Base-by-base conservation (phyloP, 352 stramenopile genomes). In the Globisporangium spiculum region DNA sequence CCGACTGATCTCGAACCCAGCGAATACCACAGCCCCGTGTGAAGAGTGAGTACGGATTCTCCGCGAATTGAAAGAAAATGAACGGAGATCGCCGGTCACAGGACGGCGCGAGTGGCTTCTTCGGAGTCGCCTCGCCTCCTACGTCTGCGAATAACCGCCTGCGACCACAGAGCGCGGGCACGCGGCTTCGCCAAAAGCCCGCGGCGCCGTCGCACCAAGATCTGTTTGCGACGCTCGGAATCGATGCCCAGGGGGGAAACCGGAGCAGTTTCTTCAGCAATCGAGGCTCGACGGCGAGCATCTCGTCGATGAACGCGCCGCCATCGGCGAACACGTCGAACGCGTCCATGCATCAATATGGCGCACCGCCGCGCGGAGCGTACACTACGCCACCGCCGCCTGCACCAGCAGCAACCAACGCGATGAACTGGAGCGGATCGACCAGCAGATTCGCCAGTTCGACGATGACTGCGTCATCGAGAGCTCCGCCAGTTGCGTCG, bases 111-210 rank as follows among this genome's bases (percentile, higher is more conserved):
- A 26, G 50, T 48, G 65, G 66, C 2, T 63, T 67, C 60, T 71
- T 71, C 7, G 53, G 66, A 32, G 60, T 71, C 52, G 38, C 56
- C 18, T 66, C 57, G 22, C 60, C 55, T 8, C 54, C 58, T 26
- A 60, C 27, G 34, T 65, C 55, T 8, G 5, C 38, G 20, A 67
- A 48, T 24, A 54, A 60, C 41, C 57, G 69, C 46, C 52, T 69
- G 52, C 77, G 83, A 16, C 79, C 83, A 22, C 77, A 80, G 22
- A 89, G 82, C 55, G 84, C 81, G n/a, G 75, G 63, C 60, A 89
- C 81, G 52, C 81, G 72, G 18, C 63, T 94, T 69, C 79, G 84
- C 12, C 84, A 88, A 65, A 91, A 90, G 61, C 78, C 81, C 0
- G 46, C 67, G 56, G 55, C 65, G 44, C 71, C 70, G n/a, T 65